phyloP scores from a whole-genome alignment of 805 yeast genomes.

The Cyberlindnera samutprakarnensis region DNA sequence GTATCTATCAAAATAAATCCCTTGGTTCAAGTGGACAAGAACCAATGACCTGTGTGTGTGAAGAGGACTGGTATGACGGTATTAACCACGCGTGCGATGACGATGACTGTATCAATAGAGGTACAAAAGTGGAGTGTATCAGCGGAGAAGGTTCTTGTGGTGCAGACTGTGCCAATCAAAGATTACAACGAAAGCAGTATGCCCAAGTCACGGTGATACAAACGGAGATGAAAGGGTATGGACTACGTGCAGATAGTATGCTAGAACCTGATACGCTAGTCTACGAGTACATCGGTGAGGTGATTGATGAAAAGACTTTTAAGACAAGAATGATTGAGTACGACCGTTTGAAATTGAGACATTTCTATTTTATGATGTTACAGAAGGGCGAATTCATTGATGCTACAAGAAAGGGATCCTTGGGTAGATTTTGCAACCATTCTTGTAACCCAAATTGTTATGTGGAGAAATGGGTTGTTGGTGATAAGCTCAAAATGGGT shows the following conservation, averaged over 20 bases:
- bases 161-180: constrained; percentile 70
- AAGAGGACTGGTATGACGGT: constrained; percentile 36
- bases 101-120: constrained; percentile 85
- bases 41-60: constrained; percentile 87
- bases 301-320: constrained; percentile 74
- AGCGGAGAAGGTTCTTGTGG: constrained; percentile 68
- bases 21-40: constrained; percentile 69
- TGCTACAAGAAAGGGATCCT: constrained; percentile 82
- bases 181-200: constrained; percentile 74
- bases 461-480: constrained; percentile 97
- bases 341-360: constrained; percentile 60
- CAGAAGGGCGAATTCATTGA: constrained; percentile 90
- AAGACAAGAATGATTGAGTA: constrained; percentile 67
- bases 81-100: constrained; percentile 71
- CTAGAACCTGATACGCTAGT: constrained; percentile 64
- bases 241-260: constrained; percentile 62
- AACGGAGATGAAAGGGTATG: constrained; percentile 85
- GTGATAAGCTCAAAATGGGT: constrained; percentile 87
- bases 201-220: constrained; percentile 74
- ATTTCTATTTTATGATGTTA: constrained; percentile 94
- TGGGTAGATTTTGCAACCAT: constrained; percentile 91
- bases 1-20: constrained; percentile 52
- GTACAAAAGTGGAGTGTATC: constrained; percentile 88
- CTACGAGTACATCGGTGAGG: constrained; percentile 92
- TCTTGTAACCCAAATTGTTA: constrained; percentile 92